A percentile compares a stretch with the other conserved stretches of the same genome.
phyloP scores from a whole-genome alignment of 768 basidiomycete genomes.

The Phylloporus sp. region DNA sequence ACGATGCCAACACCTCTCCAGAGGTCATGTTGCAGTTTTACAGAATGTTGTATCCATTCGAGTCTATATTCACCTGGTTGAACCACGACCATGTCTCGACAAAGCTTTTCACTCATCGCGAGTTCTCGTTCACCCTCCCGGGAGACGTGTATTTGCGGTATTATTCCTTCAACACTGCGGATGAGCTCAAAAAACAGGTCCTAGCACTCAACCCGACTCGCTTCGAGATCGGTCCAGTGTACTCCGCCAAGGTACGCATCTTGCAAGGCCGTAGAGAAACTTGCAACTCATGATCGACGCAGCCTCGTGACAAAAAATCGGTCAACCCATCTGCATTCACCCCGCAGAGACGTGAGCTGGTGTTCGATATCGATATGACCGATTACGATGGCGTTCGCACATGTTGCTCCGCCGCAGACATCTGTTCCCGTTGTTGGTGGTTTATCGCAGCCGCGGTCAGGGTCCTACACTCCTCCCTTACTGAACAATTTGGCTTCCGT shows the following conservation, averaged over 20 bases:
- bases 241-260: slow-evolving; percentile 72
- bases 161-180: slow-evolving; percentile 78
- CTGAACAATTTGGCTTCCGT: slow-evolving; percentile 86
- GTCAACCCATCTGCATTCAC: slow-evolving; percentile 62
- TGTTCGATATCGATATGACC: slow-evolving; percentile 99
- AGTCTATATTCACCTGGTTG: slow-evolving; percentile 89
- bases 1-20: slow-evolving; percentile 37
- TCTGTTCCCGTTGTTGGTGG: slow-evolving; percentile 91
- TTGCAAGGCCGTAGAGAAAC: background rate
- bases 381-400: slow-evolving; percentile 96
- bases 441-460: slow-evolving; percentile 92
- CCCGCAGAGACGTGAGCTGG: slow-evolving; percentile 83
- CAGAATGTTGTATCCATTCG: slow-evolving; percentile 88
- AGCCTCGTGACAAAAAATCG: slow-evolving; percentile 90
- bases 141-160: slow-evolving; percentile 94
- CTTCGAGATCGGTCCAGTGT: slow-evolving; percentile 96
- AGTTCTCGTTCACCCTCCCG: slow-evolving; percentile 90
- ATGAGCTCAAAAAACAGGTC: slow-evolving; percentile 91
- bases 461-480: slow-evolving; percentile 72
- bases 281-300: slow-evolving; percentile 1
- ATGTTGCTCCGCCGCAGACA: slow-evolving; percentile 86
- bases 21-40: slow-evolving; percentile 80
- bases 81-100: slow-evolving; percentile 84
- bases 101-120: slow-evolving; percentile 85
- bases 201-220: slow-evolving; percentile 81